Evolutionary conservation across 2,329 filamentous ascomycete species (phyloP), one percentile per base, ranked within the genome.

Genomic region (Eurotiales sp.): DNA sequence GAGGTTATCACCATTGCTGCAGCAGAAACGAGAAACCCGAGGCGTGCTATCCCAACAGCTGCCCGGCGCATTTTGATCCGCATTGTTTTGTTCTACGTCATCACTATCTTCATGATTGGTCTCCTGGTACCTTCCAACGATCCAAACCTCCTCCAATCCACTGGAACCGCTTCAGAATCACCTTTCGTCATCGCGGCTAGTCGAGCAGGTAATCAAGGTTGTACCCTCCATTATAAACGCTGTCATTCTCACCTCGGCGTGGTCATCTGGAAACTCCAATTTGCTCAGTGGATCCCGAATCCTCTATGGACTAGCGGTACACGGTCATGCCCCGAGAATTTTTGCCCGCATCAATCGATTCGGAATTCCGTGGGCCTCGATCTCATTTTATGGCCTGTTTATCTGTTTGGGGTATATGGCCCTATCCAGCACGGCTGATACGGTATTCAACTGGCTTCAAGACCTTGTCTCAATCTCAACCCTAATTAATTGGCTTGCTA

Each of bases 211-310:
- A 30, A 82, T 88, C 51, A 70, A 72, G 6, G 78, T 81, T 3
- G 78, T 89, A 2, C 79, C 83, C 4, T 73, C 81, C 58, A 84
- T 91, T 63, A 84, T 92, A 75, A 92, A 92, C 67, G 87, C 83
- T 15, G 83, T 90, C 8, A 80, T 92, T 8, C 75, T 92, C n/a
- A 88, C 87, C 0, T 87, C 87, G 2, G 88, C 90, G 7, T 82
- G 90, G 59, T 88, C 86, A 0, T 87, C 88, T 7, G 88, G 86
- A 55, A 89, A 88, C 71, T 87, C 86, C 12, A 87, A 87, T 69
- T 79, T 90, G 52, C 88, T 87, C 71, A 86, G 84, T 32, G 83
- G 82, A 54, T 85, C 81, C 50, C 83, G 86, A 19, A 83, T 86
- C 39, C 75, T 89, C 34, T 77, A 87, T 56, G 82, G 80, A 11